Conservation (phyloP, 306 rosid genomes). For the Amphicarpaea edgeworthii region DNA sequence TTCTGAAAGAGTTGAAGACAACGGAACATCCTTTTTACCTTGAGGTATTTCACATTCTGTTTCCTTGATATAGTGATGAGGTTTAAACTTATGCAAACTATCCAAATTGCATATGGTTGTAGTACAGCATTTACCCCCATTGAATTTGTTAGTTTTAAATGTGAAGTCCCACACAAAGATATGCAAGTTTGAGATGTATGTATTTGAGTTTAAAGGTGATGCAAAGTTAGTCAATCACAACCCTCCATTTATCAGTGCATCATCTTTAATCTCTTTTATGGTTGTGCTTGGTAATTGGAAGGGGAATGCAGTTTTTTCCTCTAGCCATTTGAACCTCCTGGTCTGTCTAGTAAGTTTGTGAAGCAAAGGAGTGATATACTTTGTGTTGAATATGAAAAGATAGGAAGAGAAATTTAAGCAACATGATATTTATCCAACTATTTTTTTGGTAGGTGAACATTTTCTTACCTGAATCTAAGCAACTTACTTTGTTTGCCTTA, state of each 20-base stretch:
- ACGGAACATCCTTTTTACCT: constrained; percentile 72
- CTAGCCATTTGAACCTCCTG: constrained; percentile 4
- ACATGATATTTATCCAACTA: background rate
- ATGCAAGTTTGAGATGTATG: constrained; percentile 18
- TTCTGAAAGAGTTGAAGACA: constrained; percentile 71
- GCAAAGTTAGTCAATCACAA: no score
- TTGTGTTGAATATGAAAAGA: constrained; percentile 4
- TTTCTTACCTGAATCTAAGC: constrained; percentile 14
- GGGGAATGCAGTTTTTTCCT: constrained; percentile 5
- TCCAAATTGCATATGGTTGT: constrained; percentile 6
- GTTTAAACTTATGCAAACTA: background rate
- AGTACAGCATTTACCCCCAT: background rate
- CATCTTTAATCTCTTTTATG: no score
- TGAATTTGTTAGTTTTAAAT: constrained; percentile 16
- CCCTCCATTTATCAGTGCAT: no score
- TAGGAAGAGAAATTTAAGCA: constrained; percentile 30
- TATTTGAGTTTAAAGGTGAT: no score
- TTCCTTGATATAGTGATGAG: background rate
- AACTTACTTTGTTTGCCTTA: constrained; percentile 1
- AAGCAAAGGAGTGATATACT: constrained; percentile 1
- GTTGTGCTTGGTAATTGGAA: background rate
- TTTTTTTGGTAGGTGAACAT: constrained; percentile 22
- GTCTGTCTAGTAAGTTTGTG: constrained; percentile 30
- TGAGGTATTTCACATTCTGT: constrained; percentile 57
- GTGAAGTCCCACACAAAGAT: background rate